Conservation (phyloP, 2,329 filamentous ascomycete species). For the Bimuria novae-zelandiae region DNA sequence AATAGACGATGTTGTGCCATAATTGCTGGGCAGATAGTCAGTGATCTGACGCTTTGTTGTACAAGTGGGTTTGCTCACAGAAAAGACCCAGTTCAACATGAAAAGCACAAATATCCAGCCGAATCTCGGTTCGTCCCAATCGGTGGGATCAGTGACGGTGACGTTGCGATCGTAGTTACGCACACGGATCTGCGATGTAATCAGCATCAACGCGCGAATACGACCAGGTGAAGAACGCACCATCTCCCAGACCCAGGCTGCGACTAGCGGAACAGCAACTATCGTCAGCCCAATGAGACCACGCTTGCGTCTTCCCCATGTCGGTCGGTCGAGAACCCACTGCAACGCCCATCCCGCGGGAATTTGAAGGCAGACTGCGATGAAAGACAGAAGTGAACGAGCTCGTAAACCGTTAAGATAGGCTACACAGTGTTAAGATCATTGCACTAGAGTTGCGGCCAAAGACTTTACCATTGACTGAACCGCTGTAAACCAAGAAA, state of each 20-base stretch:
- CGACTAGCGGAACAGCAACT: constrained; percentile 31
- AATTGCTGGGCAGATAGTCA: constrained; percentile 21
- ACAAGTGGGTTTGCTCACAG: constrained; percentile 13
- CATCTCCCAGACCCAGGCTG: constrained; percentile 41
- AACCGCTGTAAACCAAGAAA: constrained; percentile 39
- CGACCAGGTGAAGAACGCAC: constrained; percentile 9
- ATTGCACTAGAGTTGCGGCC: neutral
- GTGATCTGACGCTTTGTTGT: neutral
- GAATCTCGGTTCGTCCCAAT: constrained; percentile 32
- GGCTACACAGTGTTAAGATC: constrained; percentile 13
- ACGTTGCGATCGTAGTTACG: constrained; percentile 35
- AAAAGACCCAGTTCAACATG: constrained; percentile 38
- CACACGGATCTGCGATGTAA: constrained; percentile 26
- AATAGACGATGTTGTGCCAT: constrained; percentile 40
- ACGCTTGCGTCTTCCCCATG: constrained; percentile 36
- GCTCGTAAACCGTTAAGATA: constrained; percentile 37
- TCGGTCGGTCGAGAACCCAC: constrained; percentile 32
- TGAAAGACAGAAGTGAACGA: constrained; percentile 33
- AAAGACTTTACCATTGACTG: constrained; percentile 32
- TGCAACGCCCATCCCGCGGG: constrained; percentile 39
- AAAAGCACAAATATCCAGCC: constrained; percentile 38
- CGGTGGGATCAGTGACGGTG: constrained; percentile 28
- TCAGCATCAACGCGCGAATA: neutral
- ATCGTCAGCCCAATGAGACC: constrained; percentile 32
- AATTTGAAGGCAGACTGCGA: constrained; percentile 35